These are phyloP conservation scores for Pseudonitzschia multistriata DNA, from an alignment of 108 stramenopile species.

Conservation along the genomic window DNA sequence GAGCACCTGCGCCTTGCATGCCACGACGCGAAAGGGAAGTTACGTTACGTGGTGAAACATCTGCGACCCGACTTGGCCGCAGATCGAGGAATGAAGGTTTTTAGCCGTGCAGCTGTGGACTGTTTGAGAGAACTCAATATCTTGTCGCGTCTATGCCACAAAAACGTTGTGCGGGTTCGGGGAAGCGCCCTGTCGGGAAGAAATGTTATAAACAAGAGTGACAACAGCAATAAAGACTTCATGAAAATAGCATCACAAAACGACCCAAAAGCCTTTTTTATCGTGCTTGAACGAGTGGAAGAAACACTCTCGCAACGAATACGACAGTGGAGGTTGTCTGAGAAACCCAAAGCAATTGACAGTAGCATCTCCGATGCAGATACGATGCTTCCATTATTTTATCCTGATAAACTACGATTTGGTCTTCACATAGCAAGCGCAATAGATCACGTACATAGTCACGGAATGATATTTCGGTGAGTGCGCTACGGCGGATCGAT, in stretches of 20 bases:
- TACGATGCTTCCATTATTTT: background rate
- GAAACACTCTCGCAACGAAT: constrained; percentile 42
- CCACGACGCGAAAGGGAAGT: background rate
- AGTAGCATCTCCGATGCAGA: background rate
- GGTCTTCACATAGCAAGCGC: constrained; percentile 2
- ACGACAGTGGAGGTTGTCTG: background rate
- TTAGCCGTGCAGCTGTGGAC: constrained; percentile 30
- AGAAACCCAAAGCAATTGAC: too few species aligned
- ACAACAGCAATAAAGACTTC: background rate
- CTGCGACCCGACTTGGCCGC: constrained; percentile 1
- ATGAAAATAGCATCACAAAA: background rate
- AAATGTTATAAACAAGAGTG: background rate
- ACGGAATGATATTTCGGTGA: constrained; percentile 6
- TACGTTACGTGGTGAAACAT: constrained; percentile 12
- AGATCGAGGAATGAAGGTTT: constrained; percentile 11
- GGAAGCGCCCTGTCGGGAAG: constrained; percentile 23
- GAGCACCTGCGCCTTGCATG: background rate
- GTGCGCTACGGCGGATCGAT: too few species aligned
- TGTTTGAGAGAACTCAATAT: constrained; percentile 24
- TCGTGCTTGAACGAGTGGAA: constrained; percentile 47
- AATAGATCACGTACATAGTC: background rate
- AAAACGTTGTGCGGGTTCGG: constrained; percentile 30
- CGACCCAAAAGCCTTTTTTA: constrained; percentile 40
- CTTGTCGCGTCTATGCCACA: constrained; percentile 21
- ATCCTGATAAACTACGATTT: background rate